These are phyloP conservation scores for Ustilago lituana DNA, from an alignment of 1,284 basidiomycete species.

Conservation along the genomic window DNA sequence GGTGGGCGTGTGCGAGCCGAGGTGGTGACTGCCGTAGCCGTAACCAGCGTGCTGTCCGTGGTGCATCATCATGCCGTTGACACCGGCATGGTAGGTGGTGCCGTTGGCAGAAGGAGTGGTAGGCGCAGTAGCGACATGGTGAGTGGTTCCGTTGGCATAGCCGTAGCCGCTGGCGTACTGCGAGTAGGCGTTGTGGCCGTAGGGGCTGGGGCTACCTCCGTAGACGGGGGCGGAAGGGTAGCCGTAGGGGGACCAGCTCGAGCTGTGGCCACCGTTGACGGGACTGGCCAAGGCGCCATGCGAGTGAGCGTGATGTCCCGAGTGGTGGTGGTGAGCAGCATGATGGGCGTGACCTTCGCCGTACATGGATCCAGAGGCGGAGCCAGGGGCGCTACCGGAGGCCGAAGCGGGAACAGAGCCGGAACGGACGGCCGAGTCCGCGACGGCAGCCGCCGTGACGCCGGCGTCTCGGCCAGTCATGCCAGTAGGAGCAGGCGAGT, in stretches of 20 bases:
- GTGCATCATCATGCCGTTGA: constrained; percentile 56
- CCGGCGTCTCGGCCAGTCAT: constrained; percentile 38
- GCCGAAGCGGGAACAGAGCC: constrained; percentile 45
- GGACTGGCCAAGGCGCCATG: constrained; percentile 43
- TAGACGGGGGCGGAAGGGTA: constrained; percentile 50
- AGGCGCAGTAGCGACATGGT: constrained; percentile 44
- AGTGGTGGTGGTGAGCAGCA: constrained; percentile 41
- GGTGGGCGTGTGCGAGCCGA: constrained; percentile 47
- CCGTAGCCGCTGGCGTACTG: constrained; percentile 51
- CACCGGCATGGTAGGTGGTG: constrained; percentile 36
- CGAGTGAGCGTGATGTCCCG: constrained; percentile 37
- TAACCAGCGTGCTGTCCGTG: constrained; percentile 50
- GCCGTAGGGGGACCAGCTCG: constrained; percentile 51
- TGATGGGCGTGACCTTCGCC: constrained; percentile 47
- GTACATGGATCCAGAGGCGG: constrained; percentile 47
- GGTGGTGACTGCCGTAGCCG: constrained; percentile 47
- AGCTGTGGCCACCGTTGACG: constrained; percentile 47
- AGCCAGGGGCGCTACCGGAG: constrained; percentile 48
- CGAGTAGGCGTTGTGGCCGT: constrained; percentile 51
- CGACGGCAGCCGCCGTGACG: constrained; percentile 35
- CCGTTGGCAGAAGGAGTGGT: constrained; percentile 45
- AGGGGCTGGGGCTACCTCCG: constrained; percentile 45
- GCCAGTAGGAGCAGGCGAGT: constrained; percentile 44
- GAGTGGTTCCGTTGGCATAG: constrained; percentile 39
- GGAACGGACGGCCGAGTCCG: constrained; percentile 43